Evolutionary conservation across 129 eudicot genomes (phyloP), one percentile per base, ranked within the genome.

Genomic region (Centella asiatica): DNA sequence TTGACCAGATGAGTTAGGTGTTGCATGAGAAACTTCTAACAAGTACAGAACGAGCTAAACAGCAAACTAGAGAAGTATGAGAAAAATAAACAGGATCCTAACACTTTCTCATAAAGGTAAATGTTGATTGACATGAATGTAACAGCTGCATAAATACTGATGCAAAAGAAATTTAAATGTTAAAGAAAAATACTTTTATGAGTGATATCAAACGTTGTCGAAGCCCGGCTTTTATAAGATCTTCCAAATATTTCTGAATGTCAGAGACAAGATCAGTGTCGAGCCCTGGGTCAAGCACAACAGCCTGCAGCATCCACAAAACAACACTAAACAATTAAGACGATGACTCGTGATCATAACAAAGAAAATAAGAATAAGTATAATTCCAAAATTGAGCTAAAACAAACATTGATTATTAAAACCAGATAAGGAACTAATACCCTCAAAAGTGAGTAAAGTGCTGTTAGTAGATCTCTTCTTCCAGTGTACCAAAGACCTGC

Each of bases 401-500:
- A 65, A 52, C 26, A 61, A 1, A 55, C 32, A 1, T 25, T 5
- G 15, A 17, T 65, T 32, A 44, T 20, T 23, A 14, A 33, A 17
- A 37, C 72, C 74, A 50, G 51, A 69, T 57, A 48, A 49, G 52
- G 45, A 58, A 68, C 32, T 3, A 27, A 71, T 93, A 88, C 99
- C 96, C 99, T 78, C 26, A 93, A 65, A 32, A 93, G 76, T 12
- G 90, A 88, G 77, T 82, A 88, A 47, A 93, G 67, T 33, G 96
- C 88, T 61, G 95, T 85, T 11, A 93, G 74, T 55, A 87, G 69
- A 66, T 93, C 96, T 78, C 99, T 85, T 77, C 99, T 85, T 70
- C 89, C 93, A 7, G 96, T 85, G 79, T 93, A 93, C 99, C 99
- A 93, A 46, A 93, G 95, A 40, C 99, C 99, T 4, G 86, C 60